Evolutionary conservation across 2,329 filamentous ascomycete genomes (phyloP).

Genomic region (Hymenotorrendiella dingleyae): DNA sequence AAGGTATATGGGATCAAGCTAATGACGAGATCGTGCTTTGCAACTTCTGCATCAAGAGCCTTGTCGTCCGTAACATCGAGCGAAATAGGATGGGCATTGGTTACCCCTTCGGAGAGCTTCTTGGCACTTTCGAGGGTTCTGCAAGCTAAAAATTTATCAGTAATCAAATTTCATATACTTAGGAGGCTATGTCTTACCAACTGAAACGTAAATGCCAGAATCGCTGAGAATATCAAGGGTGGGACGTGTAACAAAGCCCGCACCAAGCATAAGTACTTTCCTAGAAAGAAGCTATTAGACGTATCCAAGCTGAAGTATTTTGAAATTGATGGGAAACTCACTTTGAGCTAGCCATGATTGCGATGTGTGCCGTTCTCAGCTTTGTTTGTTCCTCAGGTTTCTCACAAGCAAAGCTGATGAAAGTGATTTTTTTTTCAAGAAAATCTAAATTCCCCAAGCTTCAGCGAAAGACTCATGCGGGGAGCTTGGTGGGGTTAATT

Average conservation of each 20-base stretch:
- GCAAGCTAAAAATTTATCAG: constrained; percentile 53
- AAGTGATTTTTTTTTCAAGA: too few species aligned
- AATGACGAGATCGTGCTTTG: constrained; percentile 73
- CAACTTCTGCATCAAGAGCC: constrained; percentile 75
- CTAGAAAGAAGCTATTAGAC: constrained; percentile 10
- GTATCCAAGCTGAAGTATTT: neutral
- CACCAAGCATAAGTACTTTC: constrained; percentile 43
- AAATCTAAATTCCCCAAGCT: too few species aligned
- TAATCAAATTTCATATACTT: too few species aligned
- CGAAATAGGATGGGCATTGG: constrained; percentile 68
- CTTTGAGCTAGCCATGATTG: constrained; percentile 23
- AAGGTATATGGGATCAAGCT: constrained; percentile 86
- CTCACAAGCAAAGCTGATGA: too few species aligned
- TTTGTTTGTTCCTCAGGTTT: too few species aligned
- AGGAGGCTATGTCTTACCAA: constrained; percentile 38
- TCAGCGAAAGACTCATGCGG: constrained; percentile 15
- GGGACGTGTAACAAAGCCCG: constrained; percentile 50
- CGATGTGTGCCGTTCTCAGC: neutral
- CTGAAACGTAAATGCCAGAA: constrained; percentile 50
- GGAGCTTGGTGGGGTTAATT: constrained; percentile 20
- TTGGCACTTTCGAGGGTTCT: constrained; percentile 72
- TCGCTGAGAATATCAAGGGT: constrained; percentile 53
- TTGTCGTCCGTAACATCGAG: constrained; percentile 74
- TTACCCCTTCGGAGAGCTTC: constrained; percentile 65
- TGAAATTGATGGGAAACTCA: constrained; percentile 8